Conservation (phyloP, 1,284 basidiomycete species). For the Meira miltonrushii region DNA sequence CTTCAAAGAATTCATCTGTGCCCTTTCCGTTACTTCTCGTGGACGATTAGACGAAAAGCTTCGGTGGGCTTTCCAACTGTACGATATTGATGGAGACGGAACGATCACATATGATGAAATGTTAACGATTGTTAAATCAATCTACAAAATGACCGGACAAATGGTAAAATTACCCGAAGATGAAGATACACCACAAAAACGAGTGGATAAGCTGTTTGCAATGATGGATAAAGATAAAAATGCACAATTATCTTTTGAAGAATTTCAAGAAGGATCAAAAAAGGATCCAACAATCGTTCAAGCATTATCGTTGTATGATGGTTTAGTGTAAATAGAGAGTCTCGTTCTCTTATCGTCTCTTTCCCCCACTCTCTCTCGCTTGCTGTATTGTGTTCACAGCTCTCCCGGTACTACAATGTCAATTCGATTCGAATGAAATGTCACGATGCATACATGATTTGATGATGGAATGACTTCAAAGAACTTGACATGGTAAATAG, state of each 20-base stretch:
- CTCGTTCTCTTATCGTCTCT: no score
- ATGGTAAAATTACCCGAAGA: conserved; percentile 97
- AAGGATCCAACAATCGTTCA: conserved; percentile 49
- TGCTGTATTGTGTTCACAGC: no score
- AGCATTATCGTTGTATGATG: conserved; percentile 24
- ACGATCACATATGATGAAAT: conserved; percentile 73
- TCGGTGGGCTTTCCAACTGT: conserved; percentile 99
- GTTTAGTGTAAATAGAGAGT: background rate
- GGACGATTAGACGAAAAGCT: conserved; percentile 96
- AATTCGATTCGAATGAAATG: no score
- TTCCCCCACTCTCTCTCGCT: no score
- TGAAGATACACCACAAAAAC: conserved; percentile 77
- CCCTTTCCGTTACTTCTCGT: conserved; percentile 86
- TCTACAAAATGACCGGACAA: conserved; percentile 63
- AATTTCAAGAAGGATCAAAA: conserved; percentile 52
- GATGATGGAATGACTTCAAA: no score
- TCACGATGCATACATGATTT: no score
- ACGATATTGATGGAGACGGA: conserved; percentile 78
- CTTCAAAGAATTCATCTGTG: conserved; percentile 86
- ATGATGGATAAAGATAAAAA: conserved; percentile 52
- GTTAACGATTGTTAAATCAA: conserved; percentile 56
- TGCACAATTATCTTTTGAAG: conserved; percentile 49
- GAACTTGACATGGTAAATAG: no score
- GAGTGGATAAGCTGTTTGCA: conserved; percentile 51
- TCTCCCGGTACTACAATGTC: no score